Evolutionary conservation across 495 filamentous ascomycete genomes (phyloP).

Genomic region (Aspergillus sclerotioniger): DNA sequence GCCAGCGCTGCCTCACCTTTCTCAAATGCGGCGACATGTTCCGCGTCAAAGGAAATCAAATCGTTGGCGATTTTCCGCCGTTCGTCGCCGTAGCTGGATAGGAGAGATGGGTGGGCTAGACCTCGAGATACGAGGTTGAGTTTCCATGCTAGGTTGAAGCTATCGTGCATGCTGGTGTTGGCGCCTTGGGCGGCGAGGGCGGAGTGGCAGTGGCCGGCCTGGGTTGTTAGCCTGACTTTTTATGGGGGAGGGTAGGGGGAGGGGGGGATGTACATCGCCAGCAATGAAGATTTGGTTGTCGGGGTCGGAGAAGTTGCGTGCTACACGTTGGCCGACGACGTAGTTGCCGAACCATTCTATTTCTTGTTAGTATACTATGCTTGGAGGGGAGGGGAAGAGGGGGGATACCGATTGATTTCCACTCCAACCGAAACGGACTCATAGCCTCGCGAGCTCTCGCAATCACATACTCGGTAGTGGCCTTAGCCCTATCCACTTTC

Average conservation of each 20-base stretch:
- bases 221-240: not conserved
- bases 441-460: constrained; percentile 63
- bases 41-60: constrained; percentile 67
- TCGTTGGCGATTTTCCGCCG: constrained; percentile 70
- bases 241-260: not conserved
- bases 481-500: constrained; percentile 57
- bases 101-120: constrained; percentile 52
- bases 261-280: constrained; percentile 64
- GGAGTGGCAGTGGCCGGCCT: constrained; percentile 69
- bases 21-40: constrained; percentile 57
- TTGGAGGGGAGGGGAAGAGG: constrained; percentile 19
- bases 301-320: constrained; percentile 64
- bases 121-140: constrained; percentile 67
- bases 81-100: constrained; percentile 75
- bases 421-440: constrained; percentile 64
- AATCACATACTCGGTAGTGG: constrained; percentile 68
- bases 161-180: constrained; percentile 82
- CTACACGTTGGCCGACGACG: constrained; percentile 72
- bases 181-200: constrained; percentile 90
- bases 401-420: constrained; percentile 50
- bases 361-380: not conserved
- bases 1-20: constrained; percentile 57
- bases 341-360: constrained; percentile 60
- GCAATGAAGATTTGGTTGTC: constrained; percentile 69
- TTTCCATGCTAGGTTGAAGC: constrained; percentile 82